Evolutionary conservation across 2,329 filamentous ascomycete species (phyloP), one percentile per base, ranked within the genome.

Genomic region (Lecanicillium sp.): DNA sequence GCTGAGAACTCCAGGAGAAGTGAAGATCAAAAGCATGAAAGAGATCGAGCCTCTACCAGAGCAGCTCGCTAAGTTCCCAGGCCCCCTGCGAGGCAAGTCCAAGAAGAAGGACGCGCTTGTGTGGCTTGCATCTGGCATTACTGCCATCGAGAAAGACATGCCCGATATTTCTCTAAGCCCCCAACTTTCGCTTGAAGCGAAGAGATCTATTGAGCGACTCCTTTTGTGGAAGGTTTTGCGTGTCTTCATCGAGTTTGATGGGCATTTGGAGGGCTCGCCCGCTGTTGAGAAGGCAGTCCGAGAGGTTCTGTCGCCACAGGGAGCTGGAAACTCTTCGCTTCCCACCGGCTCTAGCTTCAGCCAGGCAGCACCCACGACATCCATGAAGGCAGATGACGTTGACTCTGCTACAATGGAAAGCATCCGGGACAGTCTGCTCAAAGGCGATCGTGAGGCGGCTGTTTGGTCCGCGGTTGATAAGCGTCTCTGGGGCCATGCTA

Each of bases 381-480:
- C 64, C 52, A 70, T 75, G 61, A 71, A 71, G 53, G 63, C 82
- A 6, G 89, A 95, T 51, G 74, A 82, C 4, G 75, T 85, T 2
- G 86, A 95, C 64, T 71, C 81, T 5, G 72, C 77, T 2, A 79
- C 83, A 4, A 71, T 95, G 32, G 82, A 89, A 51, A 76, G 83
- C 50, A 75, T 97, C 39, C 84, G 87, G 23, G 82, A 76, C 38
- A 75, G 82, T 58, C 75, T 98, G 4, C 73, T 95, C 8, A 72
- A 79, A 47, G 93, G 94, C 9, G 84, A 97, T 39, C 81, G 90
- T 19, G 90, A 96, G 60, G 88, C 90, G 56, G 93, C 93, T 5
- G 87, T 94, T 0, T 97, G 91, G 91, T 77, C 86, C 54, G 90
- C 93, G 4, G 91, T 90, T 26, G 93, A 98, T 64, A 90, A 90